Evolutionary conservation across 306 rosid genomes (phyloP), one percentile per base, ranked within the genome.

Genomic region (Cicer yamashitae): DNA sequence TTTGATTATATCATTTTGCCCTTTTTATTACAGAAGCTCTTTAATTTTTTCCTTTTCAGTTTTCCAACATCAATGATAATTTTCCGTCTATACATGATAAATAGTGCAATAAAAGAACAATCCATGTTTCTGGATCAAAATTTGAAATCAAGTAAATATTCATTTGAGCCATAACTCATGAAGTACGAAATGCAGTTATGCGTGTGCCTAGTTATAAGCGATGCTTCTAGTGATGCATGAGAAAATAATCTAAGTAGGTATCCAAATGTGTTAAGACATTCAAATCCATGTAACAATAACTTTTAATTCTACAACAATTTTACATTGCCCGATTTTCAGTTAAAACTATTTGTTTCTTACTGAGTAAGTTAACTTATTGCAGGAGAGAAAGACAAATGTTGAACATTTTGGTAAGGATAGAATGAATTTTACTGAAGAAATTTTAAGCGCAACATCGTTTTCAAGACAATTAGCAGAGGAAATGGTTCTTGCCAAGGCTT

Each of bases 401-500:
- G 91, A 88, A 70, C 79, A 72, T 66, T 54, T 76, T 82, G 79
- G 82, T 65, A 82, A 77, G 59, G 82, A 87, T 79, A 86, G 82
- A 66, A 74, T 85, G 80, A 88, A 94, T 85, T 83, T 91, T 75
- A 87, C 92, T 0, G 86, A 85, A 68, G 97, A 94, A 86, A 70
- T 87, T 82, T 82, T 76, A 44, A 87, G 91, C 51, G 93, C 83
- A n/a, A 82, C 89, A 10, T 94, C 97, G 1, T 88, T 91, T 91
- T 89, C 96, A 51, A 82, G 96, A 83, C 98, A 94, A 65, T 81
- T 94, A 74, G 79, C 94, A 0, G 94, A 94, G 86, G 93, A 94
- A 88, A 86, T 91, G 83, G 85, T 87, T 56, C 90, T 94, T 37
- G 97, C 98, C 57, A 94, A 94, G 82, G 98, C 96, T 61, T 94